Evolutionary conservation across 495 filamentous ascomycete genomes (phyloP), one percentile per base, ranked within the genome.

Genomic region (Astrothelium macrocarpum): DNA sequence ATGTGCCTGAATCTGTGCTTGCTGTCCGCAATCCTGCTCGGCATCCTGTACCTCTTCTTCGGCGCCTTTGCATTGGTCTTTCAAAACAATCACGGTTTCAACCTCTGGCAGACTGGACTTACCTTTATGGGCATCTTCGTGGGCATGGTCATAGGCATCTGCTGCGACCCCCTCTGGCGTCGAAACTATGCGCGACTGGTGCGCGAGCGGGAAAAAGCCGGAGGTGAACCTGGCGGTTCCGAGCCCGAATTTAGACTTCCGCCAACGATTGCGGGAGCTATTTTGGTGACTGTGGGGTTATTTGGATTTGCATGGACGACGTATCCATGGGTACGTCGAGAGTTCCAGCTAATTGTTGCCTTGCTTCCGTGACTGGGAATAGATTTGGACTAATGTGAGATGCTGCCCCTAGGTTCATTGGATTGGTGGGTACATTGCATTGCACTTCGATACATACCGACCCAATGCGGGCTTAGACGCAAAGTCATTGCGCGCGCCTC

Each of bases 11-110:
- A 88, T 61, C 85, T 98, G 28, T 95, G 91, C 73, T 71, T 94
- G 11, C 90, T 94, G 68, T 88, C 89, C 1, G 90, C 92, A 29
- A 80, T 97, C 25, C 78, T 97, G 11, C 79, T 97, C 0, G 94
- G 91, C 11, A 86, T 96, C 36, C 76, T 97, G 0, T 97, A 98
- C 69, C 83, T 98, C 5, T 98, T 97, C 78, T 96, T 98, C 72
- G 91, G 93, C 10, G 92, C 92, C 0, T 97, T 96, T 71, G 83
- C 89, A 10, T 74, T 96, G 42, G 86, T 96, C 25, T 98, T 97
- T 72, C 68, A 78, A 20, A 79, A 84, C 34, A 85, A 89, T 59
- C 88, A 97, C 74, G 85, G 83, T 34, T 88, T 98, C 73, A 83
- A 82, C 23, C 78, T 94, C 2, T 92, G 87, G 81, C 88, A 95